phyloP scores from a whole-genome alignment of 345 rosid species.

The Acer yangbiense region DNA sequence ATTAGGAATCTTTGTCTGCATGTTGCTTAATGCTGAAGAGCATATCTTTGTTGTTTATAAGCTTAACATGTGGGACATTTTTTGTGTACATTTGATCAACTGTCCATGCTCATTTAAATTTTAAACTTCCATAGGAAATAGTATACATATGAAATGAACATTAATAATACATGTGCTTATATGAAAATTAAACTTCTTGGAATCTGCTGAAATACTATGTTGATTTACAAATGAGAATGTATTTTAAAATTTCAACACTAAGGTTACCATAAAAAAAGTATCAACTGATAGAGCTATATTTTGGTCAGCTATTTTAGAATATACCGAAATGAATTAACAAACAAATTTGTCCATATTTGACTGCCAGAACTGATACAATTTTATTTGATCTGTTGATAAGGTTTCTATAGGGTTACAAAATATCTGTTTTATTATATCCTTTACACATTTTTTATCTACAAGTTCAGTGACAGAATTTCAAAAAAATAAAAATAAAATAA shows the following conservation, averaged over 20 bases:
- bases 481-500: too few species aligned
- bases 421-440: background rate
- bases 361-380: background rate
- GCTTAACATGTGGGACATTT: constrained; percentile 8
- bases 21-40: background rate
- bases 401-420: background rate
- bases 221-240: constrained; percentile 3
- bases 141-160: background rate
- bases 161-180: constrained; percentile 8
- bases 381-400: background rate
- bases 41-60: constrained; percentile 11
- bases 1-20: constrained; percentile 1
- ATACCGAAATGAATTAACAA: background rate
- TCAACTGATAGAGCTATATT: constrained; percentile 3
- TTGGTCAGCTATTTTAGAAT: background rate
- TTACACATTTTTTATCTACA: background rate
- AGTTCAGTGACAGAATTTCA: background rate
- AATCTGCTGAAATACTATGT: background rate
- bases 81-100: background rate
- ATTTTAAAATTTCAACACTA: background rate
- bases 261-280: background rate
- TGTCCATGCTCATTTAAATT: background rate
- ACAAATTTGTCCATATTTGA: background rate
- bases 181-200: background rate
- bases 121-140: background rate